Evolutionary conservation across 1,139 yeast genomes (phyloP), one percentile per base, ranked within the genome.

Genomic region (Magnusiomyces starmeri): DNA sequence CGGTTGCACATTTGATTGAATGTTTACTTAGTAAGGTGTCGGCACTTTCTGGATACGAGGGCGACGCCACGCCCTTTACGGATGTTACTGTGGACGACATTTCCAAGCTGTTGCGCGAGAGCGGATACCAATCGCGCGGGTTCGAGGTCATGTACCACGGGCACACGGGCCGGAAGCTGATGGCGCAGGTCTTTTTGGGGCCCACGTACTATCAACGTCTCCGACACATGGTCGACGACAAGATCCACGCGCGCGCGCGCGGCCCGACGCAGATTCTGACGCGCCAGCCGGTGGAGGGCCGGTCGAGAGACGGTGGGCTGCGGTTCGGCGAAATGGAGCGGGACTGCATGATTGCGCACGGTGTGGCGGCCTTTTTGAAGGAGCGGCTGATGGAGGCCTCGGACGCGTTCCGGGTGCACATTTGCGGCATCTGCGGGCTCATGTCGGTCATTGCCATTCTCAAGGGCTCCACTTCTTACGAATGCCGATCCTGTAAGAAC

Each of bases 261-360:
- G 99, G 99, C 53, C 98, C 99, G 12, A 95, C 92, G 56, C 98
- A 92, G 75, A 95, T 92, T 53, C 77, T 92, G 70, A 92, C 99
- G 6, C 85, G 98, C 73, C 99, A 92, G 70, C 99, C 99, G 8
- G 97, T 92, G 54, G 99, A 94, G 72, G 99, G 99, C 82, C 83
- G 98, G 73, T 90, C 97, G 24, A 82, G 98, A 74, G 98, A 92
- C 72, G 99, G 99, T 81, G 99, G 99, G 62, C 77, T 92, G 69
- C 89, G 99, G 73, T 94, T 92, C 79, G 99, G 99, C 67, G 99
- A 92, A 74, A 92, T 92, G 99, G 99, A 92, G 73, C 88, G 98
- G 76, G 98, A 94, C 77, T 92, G 98, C 85, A 92, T 94, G 96
- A 92, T 92, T 77, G 98, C 98, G 3, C 97, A 92, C 70, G 98